Base-by-base conservation (phyloP, 2,329 filamentous ascomycete species). In the Phoma sp. region DNA sequence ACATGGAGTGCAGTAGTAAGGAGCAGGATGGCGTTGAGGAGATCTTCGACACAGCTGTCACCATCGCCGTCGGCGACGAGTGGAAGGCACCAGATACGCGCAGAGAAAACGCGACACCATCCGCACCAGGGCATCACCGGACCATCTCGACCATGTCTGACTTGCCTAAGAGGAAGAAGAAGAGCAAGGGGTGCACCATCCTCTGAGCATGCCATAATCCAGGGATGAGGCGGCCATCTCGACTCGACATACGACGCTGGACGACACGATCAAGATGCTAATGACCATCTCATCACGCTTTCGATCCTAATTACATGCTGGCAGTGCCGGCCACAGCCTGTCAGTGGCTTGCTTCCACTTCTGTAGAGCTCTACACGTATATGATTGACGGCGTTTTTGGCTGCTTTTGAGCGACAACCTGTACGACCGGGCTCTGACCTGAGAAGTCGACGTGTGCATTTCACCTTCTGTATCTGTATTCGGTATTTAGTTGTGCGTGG, bases 1-100 rank as follows among this genome's bases (percentile, higher is more conserved):
- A 99, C 80, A 93, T 96, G 85, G 95, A 99, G 79, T 99, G 95
- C 83, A 96, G 92, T 74, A 96, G 91, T 77, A 98, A 98, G 79
- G 95, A 97, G 78, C 95, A 96, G 89, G 86, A 83, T 48, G 95
- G 95, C 52, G 93, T 99, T 40, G 91, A 98, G 74, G 93, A 98
- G 70, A 95, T 98, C 71, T 99, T 99, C 77, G 89, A 96, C 75
- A 83, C 86, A 58, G 95, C 95, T 51, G 93, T 99, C 72, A 86
- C 93, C 69, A 93, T 90, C 46, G 92, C 95, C 29, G 91, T 99
- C 25, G 86, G 89, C 62, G 90, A 92, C 68, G 91, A 76, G 59
- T 66, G 72, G 59, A 73, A 72, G 56, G 58, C 60, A 48, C 66
- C 70, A 57, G 57, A 67, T 44, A 59, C 58, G 24, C 52, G 51